Percentiles rank a stretch among this genome's conserved stretches.
These are phyloP conservation scores for Metschnikowia kofuensis DNA, from an alignment of 805 yeast genomes.

Conservation along the genomic window DNA sequence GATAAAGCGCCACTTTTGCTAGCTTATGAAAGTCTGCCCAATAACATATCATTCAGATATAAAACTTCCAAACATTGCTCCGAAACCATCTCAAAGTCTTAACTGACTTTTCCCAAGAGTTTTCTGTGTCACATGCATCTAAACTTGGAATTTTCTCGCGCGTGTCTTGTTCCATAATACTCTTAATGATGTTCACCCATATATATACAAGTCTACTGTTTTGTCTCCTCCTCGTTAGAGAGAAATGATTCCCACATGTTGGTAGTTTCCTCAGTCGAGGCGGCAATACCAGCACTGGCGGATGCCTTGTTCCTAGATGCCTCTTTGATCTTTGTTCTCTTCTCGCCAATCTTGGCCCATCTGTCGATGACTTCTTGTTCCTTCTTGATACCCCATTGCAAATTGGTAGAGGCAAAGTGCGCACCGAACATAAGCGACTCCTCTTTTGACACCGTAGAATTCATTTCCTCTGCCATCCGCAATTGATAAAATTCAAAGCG, in stretches of 20 bases:
- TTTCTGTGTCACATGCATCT: too few relatives aligned
- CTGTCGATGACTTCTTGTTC: slow-evolving; percentile 70
- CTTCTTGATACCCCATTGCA: slow-evolving; percentile 64
- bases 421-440: slow-evolving; percentile 87
- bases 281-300: slow-evolving; percentile 19
- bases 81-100: too few relatives aligned
- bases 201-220: slow-evolving; percentile 10
- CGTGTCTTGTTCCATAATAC: background rate
- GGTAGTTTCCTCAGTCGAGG: slow-evolving; percentile 17
- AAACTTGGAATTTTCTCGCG: background rate
- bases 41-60: too few relatives aligned
- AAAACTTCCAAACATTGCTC: too few relatives aligned
- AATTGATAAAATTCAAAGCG: slow-evolving; percentile 84
- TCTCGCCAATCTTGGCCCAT: slow-evolving; percentile 72
- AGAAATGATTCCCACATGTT: slow-evolving; percentile 24
- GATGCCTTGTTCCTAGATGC: slow-evolving; percentile 37
- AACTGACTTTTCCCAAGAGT: too few relatives aligned
- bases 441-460: slow-evolving; percentile 66
- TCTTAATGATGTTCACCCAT: slow-evolving; percentile 2
- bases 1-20: background rate
- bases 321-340: slow-evolving; percentile 53
- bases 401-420: slow-evolving; percentile 55
- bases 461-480: slow-evolving; percentile 83
- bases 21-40: background rate
- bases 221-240: slow-evolving; percentile 17